phyloP scores from a whole-genome alignment of 2,329 filamentous ascomycete species.

The Diaporthe aspalathi region DNA sequence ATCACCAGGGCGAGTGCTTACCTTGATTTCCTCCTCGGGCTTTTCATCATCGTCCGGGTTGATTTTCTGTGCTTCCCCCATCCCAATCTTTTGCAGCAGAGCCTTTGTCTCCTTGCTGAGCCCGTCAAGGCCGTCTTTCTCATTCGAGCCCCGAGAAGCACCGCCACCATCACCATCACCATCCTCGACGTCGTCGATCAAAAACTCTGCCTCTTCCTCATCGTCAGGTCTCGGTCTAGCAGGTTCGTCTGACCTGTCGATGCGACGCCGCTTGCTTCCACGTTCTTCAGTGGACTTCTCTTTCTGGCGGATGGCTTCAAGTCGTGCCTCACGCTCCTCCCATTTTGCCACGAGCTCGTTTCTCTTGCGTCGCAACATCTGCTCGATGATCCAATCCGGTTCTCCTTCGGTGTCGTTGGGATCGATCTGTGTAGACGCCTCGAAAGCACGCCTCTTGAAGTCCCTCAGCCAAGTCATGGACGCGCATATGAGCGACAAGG shows the following conservation, averaged over 20 bases:
- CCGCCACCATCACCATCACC: conserved; percentile 43
- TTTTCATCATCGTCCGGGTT: conserved; percentile 53
- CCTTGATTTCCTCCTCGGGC: conserved; percentile 75
- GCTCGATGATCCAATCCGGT: conserved; percentile 86
- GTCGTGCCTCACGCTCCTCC: conserved; percentile 78
- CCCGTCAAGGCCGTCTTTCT: conserved; percentile 59
- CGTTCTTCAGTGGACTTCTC: conserved; percentile 67
- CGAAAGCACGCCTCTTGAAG: conserved; percentile 74
- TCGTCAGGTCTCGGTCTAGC: conserved; percentile 44
- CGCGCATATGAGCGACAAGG: conserved; percentile 88
- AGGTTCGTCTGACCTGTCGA: conserved; percentile 50
- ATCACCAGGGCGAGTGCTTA: conserved; percentile 44
- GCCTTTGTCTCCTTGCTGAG: conserved; percentile 81
- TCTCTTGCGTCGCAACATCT: conserved; percentile 76
- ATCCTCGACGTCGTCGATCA: conserved; percentile 78
- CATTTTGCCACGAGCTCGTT: conserved; percentile 74
- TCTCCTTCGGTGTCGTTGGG: conserved; percentile 70
- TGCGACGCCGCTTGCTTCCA: conserved; percentile 58
- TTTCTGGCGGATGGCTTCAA: conserved; percentile 73
- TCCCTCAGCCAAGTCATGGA: conserved; percentile 91
- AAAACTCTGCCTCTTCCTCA: conserved; percentile 74
- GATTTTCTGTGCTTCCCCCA: conserved; percentile 52
- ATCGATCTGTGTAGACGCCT: conserved; percentile 59
- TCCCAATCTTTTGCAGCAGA: conserved; percentile 74
- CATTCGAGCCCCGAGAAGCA: conserved; percentile 44